phyloP scores from a whole-genome alignment of 139 green algal genomes.

The Auxenochlorella pyrenoidosa region DNA sequence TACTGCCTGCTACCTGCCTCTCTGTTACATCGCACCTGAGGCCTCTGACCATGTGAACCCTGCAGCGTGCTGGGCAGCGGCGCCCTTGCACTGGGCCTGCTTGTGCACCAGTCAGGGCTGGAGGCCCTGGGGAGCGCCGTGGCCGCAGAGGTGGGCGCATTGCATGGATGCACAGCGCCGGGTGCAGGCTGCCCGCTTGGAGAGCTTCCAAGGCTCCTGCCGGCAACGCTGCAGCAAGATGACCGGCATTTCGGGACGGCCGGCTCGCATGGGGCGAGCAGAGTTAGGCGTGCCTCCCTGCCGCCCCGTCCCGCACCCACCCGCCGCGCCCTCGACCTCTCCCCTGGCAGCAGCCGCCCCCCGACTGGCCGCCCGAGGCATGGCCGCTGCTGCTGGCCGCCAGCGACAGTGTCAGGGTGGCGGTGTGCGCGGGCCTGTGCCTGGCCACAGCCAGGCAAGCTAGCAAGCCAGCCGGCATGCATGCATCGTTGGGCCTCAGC shows the following conservation, averaged over 20 bases:
- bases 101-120: neutral
- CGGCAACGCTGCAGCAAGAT: no score
- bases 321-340: neutral
- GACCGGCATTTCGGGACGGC: no score
- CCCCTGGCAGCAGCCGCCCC: neutral
- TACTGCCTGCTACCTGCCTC: neutral
- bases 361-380: neutral
- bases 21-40: no score
- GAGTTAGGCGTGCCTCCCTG: no score
- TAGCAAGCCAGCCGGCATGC: neutral
- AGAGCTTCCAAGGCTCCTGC: no score
- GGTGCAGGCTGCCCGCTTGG: neutral
- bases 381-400: neutral
- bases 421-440: neutral
- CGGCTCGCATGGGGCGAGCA: no score
- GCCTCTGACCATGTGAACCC: neutral
- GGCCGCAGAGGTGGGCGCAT: neutral
- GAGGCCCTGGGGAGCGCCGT: neutral
- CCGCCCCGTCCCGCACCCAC: neutral
- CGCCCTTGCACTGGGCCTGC: neutral
- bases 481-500: neutral
- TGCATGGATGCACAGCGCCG: no score
- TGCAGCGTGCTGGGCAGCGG: slow-evolving; percentile 1
- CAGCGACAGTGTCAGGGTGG: neutral
- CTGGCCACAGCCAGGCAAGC: slow-evolving; percentile 7